phyloP scores from a whole-genome alignment of 768 basidiomycete species.

The Austroboletus festivus region DNA sequence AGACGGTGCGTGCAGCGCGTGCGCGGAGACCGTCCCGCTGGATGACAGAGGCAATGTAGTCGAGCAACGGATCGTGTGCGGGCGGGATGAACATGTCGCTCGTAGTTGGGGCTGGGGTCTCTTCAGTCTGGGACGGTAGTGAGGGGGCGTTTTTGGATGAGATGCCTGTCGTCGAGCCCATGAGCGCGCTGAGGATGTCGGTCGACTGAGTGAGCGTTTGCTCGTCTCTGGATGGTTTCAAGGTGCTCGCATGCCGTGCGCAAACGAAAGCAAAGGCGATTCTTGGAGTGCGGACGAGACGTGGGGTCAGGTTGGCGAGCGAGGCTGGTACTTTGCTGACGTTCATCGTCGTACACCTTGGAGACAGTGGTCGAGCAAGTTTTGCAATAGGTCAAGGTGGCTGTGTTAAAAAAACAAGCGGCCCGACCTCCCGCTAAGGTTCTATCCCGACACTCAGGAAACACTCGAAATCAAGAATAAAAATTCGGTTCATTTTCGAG shows the following conservation, averaged over 20 bases:
- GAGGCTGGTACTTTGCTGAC: slow-evolving; percentile 6
- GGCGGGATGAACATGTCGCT: slow-evolving; percentile 59
- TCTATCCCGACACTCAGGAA: no score
- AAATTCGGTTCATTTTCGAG: no score
- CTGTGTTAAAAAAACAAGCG: no score
- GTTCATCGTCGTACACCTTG: slow-evolving; percentile 6
- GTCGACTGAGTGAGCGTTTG: slow-evolving; percentile 22
- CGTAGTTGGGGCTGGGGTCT: background rate
- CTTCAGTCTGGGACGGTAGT: background rate
- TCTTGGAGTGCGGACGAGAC: background rate
- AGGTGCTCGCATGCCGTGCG: slow-evolving; percentile 14
- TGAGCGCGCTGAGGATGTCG: slow-evolving; percentile 23
- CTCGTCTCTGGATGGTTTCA: slow-evolving; percentile 20
- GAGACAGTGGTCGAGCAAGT: no score
- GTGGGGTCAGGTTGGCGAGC: background rate
- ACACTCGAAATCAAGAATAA: no score
- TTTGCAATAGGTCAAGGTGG: background rate
- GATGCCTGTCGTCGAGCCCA: slow-evolving; percentile 22
- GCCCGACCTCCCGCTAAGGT: no score
- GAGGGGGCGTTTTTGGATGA: background rate
- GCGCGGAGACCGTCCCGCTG: slow-evolving; percentile 66
- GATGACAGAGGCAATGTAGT: slow-evolving; percentile 59
- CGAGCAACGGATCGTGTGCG: slow-evolving; percentile 69
- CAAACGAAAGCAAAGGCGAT: background rate
- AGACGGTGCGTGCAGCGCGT: slow-evolving; percentile 52